Base-by-base conservation (phyloP, 257 asterid genomes). In the Solanum habrochaites region DNA sequence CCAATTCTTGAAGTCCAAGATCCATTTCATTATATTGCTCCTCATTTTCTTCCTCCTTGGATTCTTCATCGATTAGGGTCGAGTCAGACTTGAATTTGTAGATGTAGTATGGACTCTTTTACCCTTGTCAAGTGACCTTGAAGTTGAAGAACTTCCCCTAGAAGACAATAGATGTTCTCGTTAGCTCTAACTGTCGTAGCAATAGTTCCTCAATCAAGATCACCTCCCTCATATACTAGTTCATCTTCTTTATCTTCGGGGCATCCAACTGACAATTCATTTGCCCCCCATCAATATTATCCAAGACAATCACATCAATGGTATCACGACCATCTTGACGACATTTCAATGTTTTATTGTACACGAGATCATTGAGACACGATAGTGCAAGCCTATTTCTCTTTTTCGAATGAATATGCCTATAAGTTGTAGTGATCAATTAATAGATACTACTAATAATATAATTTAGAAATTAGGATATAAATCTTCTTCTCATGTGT, bases 331-430 rank as follows among this genome's bases (percentile, higher is more conserved):
- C 32, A 64, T n/a, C 32, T n/a, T n/a, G 11, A 64, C 8, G 0
- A 64, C 32, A 11, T 64, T 10, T 64, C 71, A 64, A 64, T 64
- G 71, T 64, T n/a, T 16, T 11, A 64, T 64, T 64, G 71, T 64
- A 64, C 1, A 1, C 16, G 29, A n/a, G 18, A 64, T 64, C 0
- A 11, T n/a, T 64, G 32, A 64, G 4, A n/a, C 18, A 0, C 0
- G 32, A 64, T 62, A 60, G 69, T 21, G 7, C 29, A 62, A 10
- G 69, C 69, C 69, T 62, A 23, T 23, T 62, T 62, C 69, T 62
- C 69, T 62, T 62, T 23, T 23, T 62, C 0, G 29, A 62, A 62
- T 62, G 69, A 62, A 10, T 23, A 2, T 62, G 15, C 69, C 0
- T 62, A 62, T 62, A 23, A 62, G 31, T 62, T 62, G 69, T 62